Conservation (phyloP, 148 eudicot genomes). For the Nyssa sinensis region DNA sequence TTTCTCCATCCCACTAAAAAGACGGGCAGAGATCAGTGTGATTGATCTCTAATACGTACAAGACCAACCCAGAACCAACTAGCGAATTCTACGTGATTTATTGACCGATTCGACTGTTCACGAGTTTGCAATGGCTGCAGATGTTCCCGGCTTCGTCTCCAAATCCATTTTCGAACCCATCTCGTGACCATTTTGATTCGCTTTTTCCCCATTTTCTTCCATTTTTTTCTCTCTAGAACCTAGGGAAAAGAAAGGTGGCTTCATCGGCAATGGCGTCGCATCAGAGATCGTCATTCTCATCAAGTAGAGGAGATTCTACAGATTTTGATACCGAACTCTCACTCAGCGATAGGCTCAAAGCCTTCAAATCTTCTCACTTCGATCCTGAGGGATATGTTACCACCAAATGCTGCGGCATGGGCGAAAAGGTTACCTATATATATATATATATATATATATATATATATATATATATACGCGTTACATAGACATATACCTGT, state of each 20-base stretch:
- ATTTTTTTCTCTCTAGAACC: background rate
- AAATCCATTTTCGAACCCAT: background rate
- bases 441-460: no score
- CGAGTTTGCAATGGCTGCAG: no score
- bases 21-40: no score
- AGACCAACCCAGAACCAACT: no score
- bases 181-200: background rate
- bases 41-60: no score
- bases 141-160: conserved; percentile 15
- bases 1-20: no score
- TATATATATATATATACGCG: no score
- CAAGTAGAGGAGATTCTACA: conserved; percentile 45
- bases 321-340: conserved; percentile 64
- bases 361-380: conserved; percentile 63
- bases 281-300: conserved; percentile 24
- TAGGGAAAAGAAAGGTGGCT: background rate
- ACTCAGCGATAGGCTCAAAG: conserved; percentile 72
- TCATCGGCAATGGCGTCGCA: conserved; percentile 1
- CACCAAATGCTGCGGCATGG: conserved; percentile 58
- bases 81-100: background rate
- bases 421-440: conserved; percentile 57
- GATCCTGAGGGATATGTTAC: conserved; percentile 63
- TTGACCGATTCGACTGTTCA: background rate
- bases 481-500: no score
- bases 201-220: background rate